phyloP scores from a whole-genome alignment of 805 yeast species.

The Yamadazyma sp. region DNA sequence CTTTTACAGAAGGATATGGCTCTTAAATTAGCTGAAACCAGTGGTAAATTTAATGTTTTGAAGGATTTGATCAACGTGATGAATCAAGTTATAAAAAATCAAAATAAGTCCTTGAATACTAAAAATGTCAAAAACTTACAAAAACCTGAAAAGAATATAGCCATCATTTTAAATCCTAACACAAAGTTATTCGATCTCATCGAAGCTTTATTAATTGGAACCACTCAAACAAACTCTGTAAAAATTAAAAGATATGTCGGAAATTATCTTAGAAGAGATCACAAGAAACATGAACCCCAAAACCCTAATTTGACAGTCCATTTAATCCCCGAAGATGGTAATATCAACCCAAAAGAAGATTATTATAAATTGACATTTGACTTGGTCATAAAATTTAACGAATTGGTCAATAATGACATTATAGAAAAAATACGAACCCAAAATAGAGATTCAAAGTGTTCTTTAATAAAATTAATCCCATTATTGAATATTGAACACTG shows the following conservation, averaged over 20 bases:
- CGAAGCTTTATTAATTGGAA: slow-evolving; percentile 69
- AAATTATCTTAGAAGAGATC: slow-evolving; percentile 21
- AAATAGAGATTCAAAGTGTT: slow-evolving; percentile 35
- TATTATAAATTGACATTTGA: slow-evolving; percentile 42
- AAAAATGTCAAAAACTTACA: not conserved
- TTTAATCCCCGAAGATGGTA: slow-evolving; percentile 32
- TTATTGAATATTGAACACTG: slow-evolving; percentile 84
- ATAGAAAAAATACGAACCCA: slow-evolving; percentile 25
- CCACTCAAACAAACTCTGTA: slow-evolving; percentile 35
- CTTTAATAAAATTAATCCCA: slow-evolving; percentile 68
- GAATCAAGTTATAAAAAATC: not conserved
- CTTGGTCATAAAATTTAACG: slow-evolving; percentile 61
- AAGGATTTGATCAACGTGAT: slow-evolving; percentile 55
- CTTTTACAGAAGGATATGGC: slow-evolving; percentile 71
- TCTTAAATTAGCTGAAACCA: slow-evolving; percentile 64
- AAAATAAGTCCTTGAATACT: not conserved
- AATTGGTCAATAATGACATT: slow-evolving; percentile 42
- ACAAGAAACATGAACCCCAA: slow-evolving; percentile 13
- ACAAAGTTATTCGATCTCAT: slow-evolving; percentile 64
- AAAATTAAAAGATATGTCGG: slow-evolving; percentile 54
- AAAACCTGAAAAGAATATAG: slow-evolving; percentile 44
- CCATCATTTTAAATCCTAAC: slow-evolving; percentile 65
- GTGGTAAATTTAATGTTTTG: slow-evolving; percentile 79
- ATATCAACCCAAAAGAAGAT: slow-evolving; percentile 8
- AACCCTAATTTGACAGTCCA: slow-evolving; percentile 28